A percentile compares a stretch with the other conserved stretches of the same genome.
These are phyloP conservation scores for Barnettozyma sp. DNA, from an alignment of 805 yeast genomes.

Conservation along the genomic window DNA sequence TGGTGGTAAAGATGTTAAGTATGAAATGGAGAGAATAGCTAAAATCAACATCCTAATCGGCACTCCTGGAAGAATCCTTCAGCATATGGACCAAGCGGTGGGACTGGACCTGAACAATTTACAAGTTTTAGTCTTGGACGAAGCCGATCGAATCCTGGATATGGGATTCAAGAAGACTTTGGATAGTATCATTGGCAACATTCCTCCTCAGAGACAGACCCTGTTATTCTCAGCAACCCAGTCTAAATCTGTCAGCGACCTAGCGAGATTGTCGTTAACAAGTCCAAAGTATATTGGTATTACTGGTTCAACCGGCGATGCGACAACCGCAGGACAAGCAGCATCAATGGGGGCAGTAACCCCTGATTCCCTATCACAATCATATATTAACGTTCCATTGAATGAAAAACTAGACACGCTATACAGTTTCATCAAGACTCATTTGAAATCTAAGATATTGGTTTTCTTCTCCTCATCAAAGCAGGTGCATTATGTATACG, in stretches of 20 bases:
- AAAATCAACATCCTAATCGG: conserved; percentile 78
- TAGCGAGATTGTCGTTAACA: conserved; percentile 83
- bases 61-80: conserved; percentile 86
- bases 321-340: too few species aligned
- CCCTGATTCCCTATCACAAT: conserved; percentile 82
- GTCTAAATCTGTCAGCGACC: conserved; percentile 72
- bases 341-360: conserved; percentile 61
- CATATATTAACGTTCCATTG: conserved; percentile 62
- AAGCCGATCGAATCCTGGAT: conserved; percentile 87
- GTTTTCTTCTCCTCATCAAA: conserved; percentile 65
- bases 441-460: conserved; percentile 81
- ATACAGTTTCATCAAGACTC: conserved; percentile 59
- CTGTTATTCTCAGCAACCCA: conserved; percentile 94
- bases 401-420: conserved; percentile 79
- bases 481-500: conserved; percentile 37
- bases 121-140: conserved; percentile 80
- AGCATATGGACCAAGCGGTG: conserved; percentile 60
- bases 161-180: conserved; percentile 68
- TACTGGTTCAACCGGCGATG: too few species aligned
- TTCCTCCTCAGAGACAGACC: conserved; percentile 89
- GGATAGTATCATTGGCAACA: conserved; percentile 53
- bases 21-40: conserved; percentile 61
- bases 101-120: conserved; percentile 54
- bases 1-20: conserved; percentile 56
- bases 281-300: conserved; percentile 89